Evolutionary conservation across 169 alveolate species (phyloP).

Genomic region (Cryptosporidium ryanae): DNA sequence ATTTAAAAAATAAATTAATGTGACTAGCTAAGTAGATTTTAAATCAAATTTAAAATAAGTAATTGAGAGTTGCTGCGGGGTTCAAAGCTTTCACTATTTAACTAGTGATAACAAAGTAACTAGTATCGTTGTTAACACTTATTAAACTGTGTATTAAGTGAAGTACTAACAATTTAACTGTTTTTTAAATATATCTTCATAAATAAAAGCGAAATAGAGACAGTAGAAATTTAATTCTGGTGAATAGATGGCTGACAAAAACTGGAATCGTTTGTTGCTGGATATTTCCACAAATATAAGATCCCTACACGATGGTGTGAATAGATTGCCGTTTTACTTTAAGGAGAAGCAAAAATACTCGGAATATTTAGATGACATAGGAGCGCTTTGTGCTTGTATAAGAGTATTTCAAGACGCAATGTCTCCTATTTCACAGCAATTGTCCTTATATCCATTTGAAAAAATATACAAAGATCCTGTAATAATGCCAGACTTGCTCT

Average conservation of each 20-base stretch:
- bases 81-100: too few species aligned
- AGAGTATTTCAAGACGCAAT: constrained; percentile 59
- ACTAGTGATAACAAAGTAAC: too few species aligned
- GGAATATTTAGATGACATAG: constrained; percentile 68
- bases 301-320: constrained; percentile 57
- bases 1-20: too few species aligned
- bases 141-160: too few species aligned
- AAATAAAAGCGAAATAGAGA: too few species aligned
- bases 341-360: constrained; percentile 44
- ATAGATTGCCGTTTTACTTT: constrained; percentile 29
- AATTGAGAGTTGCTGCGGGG: too few species aligned
- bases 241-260: constrained; percentile 11
- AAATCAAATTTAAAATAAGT: too few species aligned
- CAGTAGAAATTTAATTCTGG: too few species aligned
- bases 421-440: constrained; percentile 57
- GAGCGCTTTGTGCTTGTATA: constrained; percentile 70
- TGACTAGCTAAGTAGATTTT: too few species aligned
- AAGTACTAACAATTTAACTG: too few species aligned
- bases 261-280: constrained; percentile 47
- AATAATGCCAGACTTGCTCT: constrained; percentile 52
- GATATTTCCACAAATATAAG: constrained; percentile 49
- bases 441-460: constrained; percentile 56
- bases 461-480: constrained; percentile 69
- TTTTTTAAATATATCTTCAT: too few species aligned
- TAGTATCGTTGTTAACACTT: too few species aligned